phyloP scores from a whole-genome alignment of 352 stramenopile genomes.

The Hyaloperonospora arabidopsidis region DNA sequence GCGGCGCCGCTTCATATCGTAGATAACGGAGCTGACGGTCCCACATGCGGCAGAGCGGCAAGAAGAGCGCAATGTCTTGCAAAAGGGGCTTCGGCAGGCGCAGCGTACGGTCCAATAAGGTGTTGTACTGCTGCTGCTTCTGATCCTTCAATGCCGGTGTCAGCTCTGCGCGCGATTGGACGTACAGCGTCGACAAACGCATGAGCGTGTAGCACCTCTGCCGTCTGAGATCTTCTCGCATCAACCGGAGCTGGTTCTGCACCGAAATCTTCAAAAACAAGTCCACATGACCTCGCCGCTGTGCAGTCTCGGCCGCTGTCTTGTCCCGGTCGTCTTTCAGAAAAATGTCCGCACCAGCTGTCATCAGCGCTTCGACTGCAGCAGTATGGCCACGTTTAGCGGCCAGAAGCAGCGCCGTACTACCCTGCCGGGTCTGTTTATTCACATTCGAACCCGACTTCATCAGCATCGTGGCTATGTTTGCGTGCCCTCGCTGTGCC shows the following conservation, averaged over 20 bases:
- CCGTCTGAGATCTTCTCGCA: slow-evolving; percentile 63
- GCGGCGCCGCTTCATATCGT: slow-evolving; percentile 56
- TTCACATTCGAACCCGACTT: slow-evolving; percentile 80
- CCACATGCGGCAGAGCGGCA: slow-evolving; percentile 73
- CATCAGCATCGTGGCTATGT: slow-evolving; percentile 76
- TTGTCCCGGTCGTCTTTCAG: slow-evolving; percentile 84
- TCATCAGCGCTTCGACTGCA: slow-evolving; percentile 73
- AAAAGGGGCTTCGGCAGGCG: slow-evolving; percentile 68
- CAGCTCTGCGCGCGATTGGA: slow-evolving; percentile 45
- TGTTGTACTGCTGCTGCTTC: slow-evolving; percentile 39
- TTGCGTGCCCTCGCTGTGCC: slow-evolving; percentile 71
- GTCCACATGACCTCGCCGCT: slow-evolving; percentile 72
- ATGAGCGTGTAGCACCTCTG: slow-evolving; percentile 68
- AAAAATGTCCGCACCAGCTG: slow-evolving; percentile 77
- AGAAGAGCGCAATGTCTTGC: slow-evolving; percentile 67
- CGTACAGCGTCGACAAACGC: slow-evolving; percentile 62
- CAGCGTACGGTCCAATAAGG: slow-evolving; percentile 61
- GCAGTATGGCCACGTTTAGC: slow-evolving; percentile 75
- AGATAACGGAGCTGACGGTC: slow-evolving; percentile 75
- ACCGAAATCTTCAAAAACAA: slow-evolving; percentile 83
- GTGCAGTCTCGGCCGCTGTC: slow-evolving; percentile 73
- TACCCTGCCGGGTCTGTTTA: slow-evolving; percentile 81
- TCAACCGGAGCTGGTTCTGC: slow-evolving; percentile 74
- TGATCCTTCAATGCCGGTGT: slow-evolving; percentile 32
- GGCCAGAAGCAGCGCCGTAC: slow-evolving; percentile 74